Conservation (phyloP, 495 filamentous ascomycete genomes). For the Tetracladium marchalianum region DNA sequence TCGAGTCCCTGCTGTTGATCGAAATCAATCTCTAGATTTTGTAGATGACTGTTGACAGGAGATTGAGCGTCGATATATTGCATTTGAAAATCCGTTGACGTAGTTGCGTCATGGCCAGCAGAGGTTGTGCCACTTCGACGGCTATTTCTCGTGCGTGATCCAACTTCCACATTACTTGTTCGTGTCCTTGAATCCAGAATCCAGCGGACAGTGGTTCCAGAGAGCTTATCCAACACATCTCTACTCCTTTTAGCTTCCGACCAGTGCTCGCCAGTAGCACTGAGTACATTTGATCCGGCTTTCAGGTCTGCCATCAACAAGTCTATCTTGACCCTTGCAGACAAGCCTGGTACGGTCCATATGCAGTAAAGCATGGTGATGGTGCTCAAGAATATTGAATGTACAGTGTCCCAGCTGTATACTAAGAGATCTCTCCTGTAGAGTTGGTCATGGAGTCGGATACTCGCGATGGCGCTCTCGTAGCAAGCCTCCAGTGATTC, state of each 20-base stretch:
- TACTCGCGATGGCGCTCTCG: slow-evolving; percentile 26
- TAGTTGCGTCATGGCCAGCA: too few relatives aligned
- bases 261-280: slow-evolving; percentile 39
- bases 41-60: too few relatives aligned
- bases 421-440: slow-evolving; percentile 26
- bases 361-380: slow-evolving; percentile 34
- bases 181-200: slow-evolving; percentile 16
- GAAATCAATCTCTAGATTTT: too few relatives aligned
- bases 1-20: too few relatives aligned
- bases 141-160: too few relatives aligned
- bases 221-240: slow-evolving; percentile 34
- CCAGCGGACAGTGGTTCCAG: slow-evolving; percentile 27
- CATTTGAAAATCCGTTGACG: too few relatives aligned
- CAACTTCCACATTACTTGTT: too few relatives aligned
- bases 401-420: slow-evolving; percentile 32
- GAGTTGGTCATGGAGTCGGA: slow-evolving; percentile 26
- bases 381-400: slow-evolving; percentile 31
- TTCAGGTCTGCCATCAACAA: slow-evolving; percentile 28
- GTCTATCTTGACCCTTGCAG: slow-evolving; percentile 27
- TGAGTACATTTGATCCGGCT: slow-evolving; percentile 31
- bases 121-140: too few relatives aligned
- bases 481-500: slow-evolving; percentile 26
- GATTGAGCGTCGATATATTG: too few relatives aligned
- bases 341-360: slow-evolving; percentile 27
- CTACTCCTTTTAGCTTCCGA: slow-evolving; percentile 31